A percentile compares a stretch with the other conserved stretches of the same genome.
Evolutionary conservation across 2,329 filamentous ascomycete genomes (phyloP).

Genomic region (Alternaria sp.): DNA sequence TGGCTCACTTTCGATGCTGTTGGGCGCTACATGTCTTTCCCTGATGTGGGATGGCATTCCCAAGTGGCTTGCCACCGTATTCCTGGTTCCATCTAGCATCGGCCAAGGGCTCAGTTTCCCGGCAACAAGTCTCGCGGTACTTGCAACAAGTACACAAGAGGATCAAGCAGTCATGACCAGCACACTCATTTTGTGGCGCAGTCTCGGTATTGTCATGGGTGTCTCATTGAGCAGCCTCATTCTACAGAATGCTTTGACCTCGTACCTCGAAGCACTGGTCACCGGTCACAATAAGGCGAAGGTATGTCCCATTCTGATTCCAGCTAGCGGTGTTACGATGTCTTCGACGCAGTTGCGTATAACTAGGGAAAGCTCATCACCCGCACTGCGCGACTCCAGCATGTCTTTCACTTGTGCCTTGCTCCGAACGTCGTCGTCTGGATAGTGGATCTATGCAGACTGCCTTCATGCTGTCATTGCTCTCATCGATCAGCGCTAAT

Average conservation of each 20-base stretch:
- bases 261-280: slow-evolving; percentile 66
- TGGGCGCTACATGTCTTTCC: slow-evolving; percentile 45
- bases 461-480: neutral
- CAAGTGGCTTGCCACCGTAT: slow-evolving; percentile 49
- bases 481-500: slow-evolving; percentile 6
- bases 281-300: slow-evolving; percentile 63
- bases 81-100: slow-evolving; percentile 49
- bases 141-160: slow-evolving; percentile 51
- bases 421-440: neutral
- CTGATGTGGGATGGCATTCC: slow-evolving; percentile 49
- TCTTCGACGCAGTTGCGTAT: neutral
- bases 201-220: slow-evolving; percentile 75
- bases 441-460: neutral
- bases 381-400: neutral
- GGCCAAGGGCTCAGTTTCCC: slow-evolving; percentile 53
- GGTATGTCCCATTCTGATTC: slow-evolving; percentile 29
- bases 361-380: neutral
- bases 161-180: slow-evolving; percentile 63
- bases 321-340: neutral
- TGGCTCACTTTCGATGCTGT: slow-evolving; percentile 47
- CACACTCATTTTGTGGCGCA: slow-evolving; percentile 74
- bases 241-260: slow-evolving; percentile 71
- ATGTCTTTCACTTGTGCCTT: neutral
- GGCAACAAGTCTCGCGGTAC: slow-evolving; percentile 49
- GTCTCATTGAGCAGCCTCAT: slow-evolving; percentile 74